These are phyloP conservation scores for Geotrichum bryndzae DNA, from an alignment of 1,139 yeast genomes.

Conservation along the genomic window DNA sequence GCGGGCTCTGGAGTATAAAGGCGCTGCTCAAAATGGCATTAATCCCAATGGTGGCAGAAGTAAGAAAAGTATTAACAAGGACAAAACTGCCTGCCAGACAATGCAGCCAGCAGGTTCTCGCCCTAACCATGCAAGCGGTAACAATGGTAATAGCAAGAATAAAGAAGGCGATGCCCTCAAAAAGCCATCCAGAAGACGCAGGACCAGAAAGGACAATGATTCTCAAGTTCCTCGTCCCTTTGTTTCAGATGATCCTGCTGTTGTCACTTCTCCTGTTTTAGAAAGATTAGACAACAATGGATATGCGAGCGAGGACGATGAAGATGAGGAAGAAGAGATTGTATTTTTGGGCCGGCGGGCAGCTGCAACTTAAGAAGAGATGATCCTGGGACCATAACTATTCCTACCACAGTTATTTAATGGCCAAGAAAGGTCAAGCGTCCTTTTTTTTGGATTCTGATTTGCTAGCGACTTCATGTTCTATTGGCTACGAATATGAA, in stretches of 20 bases:
- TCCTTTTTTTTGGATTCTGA: not conserved
- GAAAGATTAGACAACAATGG: not conserved
- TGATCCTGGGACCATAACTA: not conserved
- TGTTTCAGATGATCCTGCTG: not conserved
- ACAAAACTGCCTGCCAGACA: not conserved
- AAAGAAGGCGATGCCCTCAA: not conserved
- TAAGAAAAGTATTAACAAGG: not conserved
- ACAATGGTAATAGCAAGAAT: not conserved
- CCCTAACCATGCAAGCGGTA: not conserved
- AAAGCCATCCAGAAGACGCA: not conserved
- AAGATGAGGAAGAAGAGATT: constrained; percentile 16
- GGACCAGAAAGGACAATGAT: not conserved
- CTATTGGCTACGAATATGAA: not conserved
- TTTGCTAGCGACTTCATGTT: not conserved
- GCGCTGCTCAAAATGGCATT: not conserved
- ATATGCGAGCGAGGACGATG: constrained; percentile 1
- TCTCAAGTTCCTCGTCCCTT: no score
- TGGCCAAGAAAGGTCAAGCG: not conserved
- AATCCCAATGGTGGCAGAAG: not conserved
- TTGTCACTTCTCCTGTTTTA: not conserved
- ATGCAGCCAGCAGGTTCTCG: not conserved
- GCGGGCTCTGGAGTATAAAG: constrained; percentile 11
- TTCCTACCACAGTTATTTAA: not conserved
- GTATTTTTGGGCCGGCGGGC: constrained; percentile 16
- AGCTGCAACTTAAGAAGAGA: not conserved